Conservation (phyloP, 1,284 basidiomycete species). For the Trichosporon sp. region DNA sequence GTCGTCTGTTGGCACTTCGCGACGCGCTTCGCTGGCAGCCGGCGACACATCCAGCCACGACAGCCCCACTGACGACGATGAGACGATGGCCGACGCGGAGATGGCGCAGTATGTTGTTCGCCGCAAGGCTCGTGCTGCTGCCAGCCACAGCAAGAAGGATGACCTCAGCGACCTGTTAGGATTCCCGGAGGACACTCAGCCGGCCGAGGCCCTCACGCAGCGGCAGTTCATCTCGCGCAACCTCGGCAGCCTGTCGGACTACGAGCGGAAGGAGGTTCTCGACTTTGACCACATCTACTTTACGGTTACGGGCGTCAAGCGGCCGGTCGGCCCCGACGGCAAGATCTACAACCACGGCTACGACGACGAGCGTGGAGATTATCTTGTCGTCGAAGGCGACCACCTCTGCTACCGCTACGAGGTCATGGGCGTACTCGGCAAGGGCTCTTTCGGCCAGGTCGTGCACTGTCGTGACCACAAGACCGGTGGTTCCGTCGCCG, state of each 20-base stretch:
- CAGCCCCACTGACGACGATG: slow-evolving; percentile 80
- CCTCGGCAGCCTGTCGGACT: slow-evolving; percentile 71
- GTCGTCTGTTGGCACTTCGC: slow-evolving; percentile 45
- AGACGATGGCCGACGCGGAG: slow-evolving; percentile 88
- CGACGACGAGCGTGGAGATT: slow-evolving; percentile 98
- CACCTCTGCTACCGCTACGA: slow-evolving; percentile 97
- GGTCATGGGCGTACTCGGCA: slow-evolving; percentile 86
- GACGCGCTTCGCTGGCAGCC: slow-evolving; percentile 44
- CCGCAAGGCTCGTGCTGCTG: slow-evolving; percentile 81
- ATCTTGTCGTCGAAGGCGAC: slow-evolving; percentile 84
- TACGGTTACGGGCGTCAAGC: slow-evolving; percentile 38
- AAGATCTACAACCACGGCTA: slow-evolving; percentile 90
- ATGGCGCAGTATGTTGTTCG: slow-evolving; percentile 93
- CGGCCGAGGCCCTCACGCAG: slow-evolving; percentile 70
- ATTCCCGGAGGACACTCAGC: slow-evolving; percentile 86
- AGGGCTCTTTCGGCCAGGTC: slow-evolving; percentile 98
- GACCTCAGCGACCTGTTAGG: slow-evolving; percentile 85
- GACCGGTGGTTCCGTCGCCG: slow-evolving; percentile 93
- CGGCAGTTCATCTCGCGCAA: slow-evolving; percentile 56
- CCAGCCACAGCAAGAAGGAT: slow-evolving; percentile 67
- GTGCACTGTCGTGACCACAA: slow-evolving; percentile 93
- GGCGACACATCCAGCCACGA: slow-evolving; percentile 57
- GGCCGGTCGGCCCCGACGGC: slow-evolving; percentile 61
- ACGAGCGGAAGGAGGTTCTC: slow-evolving; percentile 87
- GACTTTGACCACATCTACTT: slow-evolving; percentile 86